Percentiles rank a stretch among this genome's conserved stretches.
Conservation (phyloP, 1,284 basidiomycete genomes). For the Papiliotrema flavescens region DNA sequence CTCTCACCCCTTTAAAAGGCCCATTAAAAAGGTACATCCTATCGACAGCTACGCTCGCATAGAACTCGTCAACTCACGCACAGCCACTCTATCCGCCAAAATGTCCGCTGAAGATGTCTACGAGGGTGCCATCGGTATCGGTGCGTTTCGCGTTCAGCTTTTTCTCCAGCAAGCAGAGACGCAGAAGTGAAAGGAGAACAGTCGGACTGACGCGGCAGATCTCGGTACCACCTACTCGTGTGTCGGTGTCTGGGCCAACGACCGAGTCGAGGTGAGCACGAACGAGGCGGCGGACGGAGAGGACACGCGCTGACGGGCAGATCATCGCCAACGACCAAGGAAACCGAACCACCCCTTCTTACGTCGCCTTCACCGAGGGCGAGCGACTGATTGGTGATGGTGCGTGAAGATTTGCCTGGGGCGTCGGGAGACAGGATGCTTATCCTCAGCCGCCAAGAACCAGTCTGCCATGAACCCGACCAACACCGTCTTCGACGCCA, state of each 20-base stretch:
- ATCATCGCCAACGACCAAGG: constrained; percentile 97
- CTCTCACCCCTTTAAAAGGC: constrained; percentile 16
- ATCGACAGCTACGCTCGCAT: background rate
- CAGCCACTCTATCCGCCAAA: constrained; percentile 45
- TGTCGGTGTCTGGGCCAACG: constrained; percentile 97
- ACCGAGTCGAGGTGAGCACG: constrained; percentile 68
- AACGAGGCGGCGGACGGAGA: background rate
- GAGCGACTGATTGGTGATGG: constrained; percentile 97
- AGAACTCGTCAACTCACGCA: constrained; percentile 6
- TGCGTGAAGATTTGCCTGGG: constrained; percentile 15
- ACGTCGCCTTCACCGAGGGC: constrained; percentile 95
- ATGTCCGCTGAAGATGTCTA: constrained; percentile 88
- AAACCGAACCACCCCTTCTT: constrained; percentile 98
- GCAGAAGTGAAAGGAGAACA: background rate
- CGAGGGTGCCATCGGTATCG: constrained; percentile 95
- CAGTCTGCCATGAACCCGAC: constrained; percentile 92
- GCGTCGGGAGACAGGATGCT: background rate
- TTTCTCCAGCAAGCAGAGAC: too few relatives aligned
- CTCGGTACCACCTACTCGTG: constrained; percentile 56
- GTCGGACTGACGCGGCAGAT: constrained; percentile 21
- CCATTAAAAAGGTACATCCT: constrained; percentile 11
- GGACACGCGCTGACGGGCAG: constrained; percentile 47
- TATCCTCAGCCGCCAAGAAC: constrained; percentile 79
- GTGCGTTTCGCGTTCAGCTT: constrained; percentile 42
- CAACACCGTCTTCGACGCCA: constrained; percentile 95